Base-by-base conservation (phyloP, 768 basidiomycete species). In the Leccinum truebloodii region DNA sequence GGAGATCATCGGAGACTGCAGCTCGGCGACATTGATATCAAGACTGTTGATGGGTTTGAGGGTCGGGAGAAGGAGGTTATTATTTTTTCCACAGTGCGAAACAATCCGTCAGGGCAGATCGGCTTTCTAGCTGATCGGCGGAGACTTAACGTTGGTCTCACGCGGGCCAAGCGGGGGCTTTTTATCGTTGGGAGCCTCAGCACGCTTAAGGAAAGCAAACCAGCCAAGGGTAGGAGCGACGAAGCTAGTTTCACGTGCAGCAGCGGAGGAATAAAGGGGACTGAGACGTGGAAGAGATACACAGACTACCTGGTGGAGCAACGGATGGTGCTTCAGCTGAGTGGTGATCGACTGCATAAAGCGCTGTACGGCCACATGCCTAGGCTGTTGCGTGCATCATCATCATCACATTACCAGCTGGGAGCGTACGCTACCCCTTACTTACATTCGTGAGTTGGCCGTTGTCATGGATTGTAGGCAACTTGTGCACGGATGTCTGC, bases 11-110 rank as follows among this genome's bases (percentile, higher is more conserved):
- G 92, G 26, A 85, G 81, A 20, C 77, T 82, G 75, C 86, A 95
- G 64, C 72, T 93, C 7, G 69, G 76, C 0, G 72, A 83, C 55
- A 81, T 97, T 55, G 94, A 96, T 73, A 83, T 96, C 67, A 92
- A 91, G 77, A 96, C 94, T 0, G 94, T 97, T 14, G 94, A 97
- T 67, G 94, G 94, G 20, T 97, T 95, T 72, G 93, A 97, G 73
- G 94, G 94, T 13, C 83, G 93, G 50, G 93, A 97, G 77, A 96
- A 96, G 76, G 89, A 93, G 32, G 86, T 96, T 46, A 91, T 97
- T 63, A 81, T 97, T 48, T 95, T 97, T 73, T 93, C 91, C 46
- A 95, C 94, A 3, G 94, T 95, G 53, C 82, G 95, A 55, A 91
- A 90, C 71, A 97, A 97, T 68, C 67, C 78, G 3, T 75, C 74